Base-by-base conservation (phyloP, 1,139 yeast genomes). In the Candida sp. region DNA sequence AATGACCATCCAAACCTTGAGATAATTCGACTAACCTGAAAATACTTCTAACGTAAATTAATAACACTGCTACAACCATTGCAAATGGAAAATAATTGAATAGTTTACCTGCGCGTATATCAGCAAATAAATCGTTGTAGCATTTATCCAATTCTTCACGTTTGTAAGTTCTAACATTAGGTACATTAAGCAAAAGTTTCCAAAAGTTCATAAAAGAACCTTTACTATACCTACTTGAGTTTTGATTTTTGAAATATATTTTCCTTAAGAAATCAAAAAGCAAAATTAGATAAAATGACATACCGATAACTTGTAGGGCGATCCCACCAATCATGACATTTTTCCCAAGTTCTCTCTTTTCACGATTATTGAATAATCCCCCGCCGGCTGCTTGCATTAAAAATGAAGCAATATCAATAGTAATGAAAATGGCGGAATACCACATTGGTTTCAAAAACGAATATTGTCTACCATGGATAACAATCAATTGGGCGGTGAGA, bases 281-380 rank as follows among this genome's bases (percentile, higher is more conserved):
- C 38, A 87, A 69, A 5, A 65, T 34, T 38, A 85, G 60, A 61
- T 87, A 90, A 1, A 82, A 48, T 0, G 79, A 53, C 87, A 90
- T 87, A 9, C 90, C 79, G 19, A 77, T 71, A 8, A 89, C 90
- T 66, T 91, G 97, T 54, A 86, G 70, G 0, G 82, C 81, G 48
- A 91, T 75, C 27, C 97, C 97, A 3, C 81, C 96, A 49, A 88
- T 81, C 86, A 90, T 87, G 43, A 84, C 70, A 61, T 87, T 72
- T 1, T 87, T 77, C 30, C 97, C 98, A 0, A 70, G 61, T 1
- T 62, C 56, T 23, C 64, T 54, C 22, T 63, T 59, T 4, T 62
- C 56, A 21, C 70, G 57, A 9, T 79, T 66, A 0, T 79, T 78
- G 32, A 76, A 69, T 1, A 95, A 81, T 95, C 39, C 57, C 43